phyloP scores from a whole-genome alignment of 2,329 filamentous ascomycete species.

The Fonsecaea pedrosoi region DNA sequence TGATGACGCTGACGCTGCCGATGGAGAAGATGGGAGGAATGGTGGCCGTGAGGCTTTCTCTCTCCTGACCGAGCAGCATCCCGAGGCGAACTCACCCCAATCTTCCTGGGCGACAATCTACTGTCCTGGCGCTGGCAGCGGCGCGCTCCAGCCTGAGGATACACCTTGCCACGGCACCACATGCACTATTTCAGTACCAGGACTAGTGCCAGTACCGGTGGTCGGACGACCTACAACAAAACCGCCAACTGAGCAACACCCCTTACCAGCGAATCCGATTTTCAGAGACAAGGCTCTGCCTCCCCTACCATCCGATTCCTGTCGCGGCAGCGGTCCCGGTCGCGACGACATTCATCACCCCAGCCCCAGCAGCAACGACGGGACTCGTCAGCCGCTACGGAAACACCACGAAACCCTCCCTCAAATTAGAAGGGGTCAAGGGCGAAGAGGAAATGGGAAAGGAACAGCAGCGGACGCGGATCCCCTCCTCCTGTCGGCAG shows the following conservation, averaged over 20 bases:
- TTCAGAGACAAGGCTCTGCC: not conserved
- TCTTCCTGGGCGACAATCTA: slow-evolving; percentile 1
- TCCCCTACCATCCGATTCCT: not conserved
- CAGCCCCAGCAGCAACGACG: not conserved
- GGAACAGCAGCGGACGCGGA: not conserved
- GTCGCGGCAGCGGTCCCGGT: not conserved
- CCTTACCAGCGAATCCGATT: not conserved
- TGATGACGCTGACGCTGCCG: too few species aligned
- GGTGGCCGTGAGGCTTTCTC: not conserved
- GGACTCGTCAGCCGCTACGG: too few species aligned
- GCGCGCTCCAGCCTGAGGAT: not conserved
- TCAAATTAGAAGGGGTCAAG: not conserved
- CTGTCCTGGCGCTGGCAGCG: not conserved
- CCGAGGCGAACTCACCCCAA: not conserved
- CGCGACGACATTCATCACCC: not conserved
- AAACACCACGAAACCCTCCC: too few species aligned
- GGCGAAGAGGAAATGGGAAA: not conserved
- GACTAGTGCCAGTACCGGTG: too few species aligned
- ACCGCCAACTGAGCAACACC: not conserved
- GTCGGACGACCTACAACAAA: too few species aligned
- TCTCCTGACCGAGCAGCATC: not conserved
- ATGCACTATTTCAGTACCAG: too few species aligned
- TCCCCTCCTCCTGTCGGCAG: not conserved
- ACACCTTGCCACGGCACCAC: not conserved
- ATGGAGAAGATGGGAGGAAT: too few species aligned